Evolutionary conservation across 2,329 filamentous ascomycete species (phyloP), one percentile per base, ranked within the genome.

Genomic region (Talaromyces sp.): DNA sequence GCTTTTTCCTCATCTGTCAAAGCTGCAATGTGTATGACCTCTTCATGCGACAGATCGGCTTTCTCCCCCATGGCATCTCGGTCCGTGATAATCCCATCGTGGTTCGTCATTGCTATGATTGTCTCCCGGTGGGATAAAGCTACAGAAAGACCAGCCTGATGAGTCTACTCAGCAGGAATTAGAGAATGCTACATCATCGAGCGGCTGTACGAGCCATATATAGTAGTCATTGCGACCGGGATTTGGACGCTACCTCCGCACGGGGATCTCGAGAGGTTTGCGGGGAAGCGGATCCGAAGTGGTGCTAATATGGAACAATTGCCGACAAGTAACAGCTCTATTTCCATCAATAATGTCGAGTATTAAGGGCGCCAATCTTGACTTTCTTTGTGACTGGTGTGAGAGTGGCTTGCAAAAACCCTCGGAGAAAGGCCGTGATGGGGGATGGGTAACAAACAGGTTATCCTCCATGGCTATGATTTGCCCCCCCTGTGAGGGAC

Each of bases 1-100:
- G 61, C 62, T 50, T 68, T 69, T 62, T 78, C 74, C 57, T 75
- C 72, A 26, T 66, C 70, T 5, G 62, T 64, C 54, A 65, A 52
- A 43, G 58, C 53, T 14, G 58, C 38, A 26, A 62, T 32, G 14
- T 64, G 58, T 26, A 84, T 85, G 71, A 64, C 52, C 27, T 65
- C 63, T 38, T 65, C 62, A 43, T 65, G 63, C 27, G 58, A 38
- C 53, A 64, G 19, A 14, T 65, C 60, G 11, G 35, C 54, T 29
- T 75, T 72, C 58, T 63, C 63, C 53, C 63, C 62, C 59, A 65
- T 65, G 12, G 60, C 59, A 32, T 65, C 61, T 51, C 50, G 57
- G 55, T 65, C 63, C 12, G 27, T 27, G 29, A 65, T 61, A 55
- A 62, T 31, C 11, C 29, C 51, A 29, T 48, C 51, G 41, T 57